Percentiles rank a stretch among this genome's conserved stretches.
phyloP scores from a whole-genome alignment of 2,329 filamentous ascomycete genomes.

The Chrysoporthe cubensis region DNA sequence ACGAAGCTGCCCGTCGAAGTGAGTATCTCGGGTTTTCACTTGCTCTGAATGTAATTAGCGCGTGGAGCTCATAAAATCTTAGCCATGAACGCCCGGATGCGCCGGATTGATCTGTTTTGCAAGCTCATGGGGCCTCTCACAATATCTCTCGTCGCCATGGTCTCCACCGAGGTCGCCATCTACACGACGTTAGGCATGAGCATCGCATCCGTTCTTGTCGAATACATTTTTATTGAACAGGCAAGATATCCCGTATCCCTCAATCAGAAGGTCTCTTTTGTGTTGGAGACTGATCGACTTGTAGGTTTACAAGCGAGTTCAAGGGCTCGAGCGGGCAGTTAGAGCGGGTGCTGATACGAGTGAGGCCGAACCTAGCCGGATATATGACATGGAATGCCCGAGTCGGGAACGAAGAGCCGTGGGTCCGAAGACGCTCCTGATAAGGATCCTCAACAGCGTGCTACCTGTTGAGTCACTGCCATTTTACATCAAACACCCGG shows the following conservation, averaged over 20 bases:
- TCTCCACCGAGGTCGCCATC: slow-evolving; percentile 51
- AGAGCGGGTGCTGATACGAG: not conserved
- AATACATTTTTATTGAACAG: slow-evolving; percentile 55
- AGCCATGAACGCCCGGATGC: slow-evolving; percentile 57
- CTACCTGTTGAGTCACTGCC: slow-evolving; percentile 36
- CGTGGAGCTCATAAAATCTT: slow-evolving; percentile 16
- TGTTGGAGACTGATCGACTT: not conserved
- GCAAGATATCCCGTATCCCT: slow-evolving; percentile 31
- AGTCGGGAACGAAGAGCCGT: not conserved
- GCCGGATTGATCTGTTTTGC: slow-evolving; percentile 62
- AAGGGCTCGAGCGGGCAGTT: slow-evolving; percentile 27
- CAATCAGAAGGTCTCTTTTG: not conserved
- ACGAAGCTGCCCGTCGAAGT: slow-evolving; percentile 37
- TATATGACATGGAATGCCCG: not conserved
- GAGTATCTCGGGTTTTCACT: slow-evolving; percentile 1
- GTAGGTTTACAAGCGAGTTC: slow-evolving; percentile 35
- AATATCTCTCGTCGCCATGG: slow-evolving; percentile 52
- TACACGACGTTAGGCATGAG: slow-evolving; percentile 53
- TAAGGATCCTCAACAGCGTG: slow-evolving; percentile 25
- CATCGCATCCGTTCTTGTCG: slow-evolving; percentile 47
- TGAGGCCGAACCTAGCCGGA: not conserved
- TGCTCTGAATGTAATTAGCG: not conserved
- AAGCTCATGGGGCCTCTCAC: slow-evolving; percentile 59
- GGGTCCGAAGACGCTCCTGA: slow-evolving; percentile 9
- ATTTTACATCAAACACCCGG: slow-evolving; percentile 57